phyloP scores from a whole-genome alignment of 2,329 filamentous ascomycete genomes.

The Balansia obtecta region DNA sequence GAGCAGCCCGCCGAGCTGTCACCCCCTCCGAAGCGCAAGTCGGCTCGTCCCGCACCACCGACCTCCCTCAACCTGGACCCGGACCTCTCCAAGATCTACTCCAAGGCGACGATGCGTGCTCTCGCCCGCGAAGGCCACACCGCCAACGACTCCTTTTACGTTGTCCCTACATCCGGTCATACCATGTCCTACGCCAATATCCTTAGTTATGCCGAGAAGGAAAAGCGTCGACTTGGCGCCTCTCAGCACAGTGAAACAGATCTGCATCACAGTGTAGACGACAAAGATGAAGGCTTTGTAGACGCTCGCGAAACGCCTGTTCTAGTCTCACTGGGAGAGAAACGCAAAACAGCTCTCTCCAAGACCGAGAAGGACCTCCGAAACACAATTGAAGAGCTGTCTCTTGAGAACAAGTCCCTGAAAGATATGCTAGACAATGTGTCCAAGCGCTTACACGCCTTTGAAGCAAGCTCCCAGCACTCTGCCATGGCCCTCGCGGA shows the following conservation, averaged over 20 bases:
- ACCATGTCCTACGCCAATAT: constrained; percentile 92
- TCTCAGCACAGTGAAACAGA: constrained; percentile 37
- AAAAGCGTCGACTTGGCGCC: constrained; percentile 46
- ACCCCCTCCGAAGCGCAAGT: constrained; percentile 23
- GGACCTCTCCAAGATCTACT: constrained; percentile 75
- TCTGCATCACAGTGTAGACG: constrained; percentile 25
- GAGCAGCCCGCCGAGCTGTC: constrained; percentile 23
- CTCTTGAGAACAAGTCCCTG: constrained; percentile 75
- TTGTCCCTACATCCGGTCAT: constrained; percentile 83
- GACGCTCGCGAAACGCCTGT: constrained; percentile 62
- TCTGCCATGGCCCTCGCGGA: constrained; percentile 78
- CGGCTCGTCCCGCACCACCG: constrained; percentile 11
- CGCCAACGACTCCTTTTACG: constrained; percentile 73
- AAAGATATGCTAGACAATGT: constrained; percentile 79
- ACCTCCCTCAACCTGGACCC: constrained; percentile 37
- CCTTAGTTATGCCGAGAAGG: constrained; percentile 55
- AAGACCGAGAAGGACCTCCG: constrained; percentile 32
- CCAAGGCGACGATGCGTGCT: constrained; percentile 69
- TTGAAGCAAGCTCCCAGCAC: constrained; percentile 84
- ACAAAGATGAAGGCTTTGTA: constrained; percentile 76
- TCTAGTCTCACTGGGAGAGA: constrained; percentile 29
- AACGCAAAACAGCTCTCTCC: constrained; percentile 27
- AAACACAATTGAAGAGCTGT: constrained; percentile 77
- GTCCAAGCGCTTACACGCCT: constrained; percentile 77
- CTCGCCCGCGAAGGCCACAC: constrained; percentile 56